Evolutionary conservation across 805 yeast species (phyloP).

Genomic region (Suhomyces sp.): DNA sequence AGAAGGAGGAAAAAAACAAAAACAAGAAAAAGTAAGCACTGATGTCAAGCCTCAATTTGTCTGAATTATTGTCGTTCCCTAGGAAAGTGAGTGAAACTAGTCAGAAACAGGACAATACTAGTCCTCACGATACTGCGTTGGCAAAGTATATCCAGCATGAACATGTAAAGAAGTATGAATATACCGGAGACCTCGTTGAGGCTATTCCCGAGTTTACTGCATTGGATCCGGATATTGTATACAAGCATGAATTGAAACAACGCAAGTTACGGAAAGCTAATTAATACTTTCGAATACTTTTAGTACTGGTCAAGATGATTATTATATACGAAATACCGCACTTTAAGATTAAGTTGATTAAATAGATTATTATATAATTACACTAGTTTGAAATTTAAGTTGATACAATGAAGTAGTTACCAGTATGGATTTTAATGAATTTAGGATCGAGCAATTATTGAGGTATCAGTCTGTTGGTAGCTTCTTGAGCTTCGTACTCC

Average conservation of each 20-base stretch:
- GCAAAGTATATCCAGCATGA: neutral
- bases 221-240: slow-evolving; percentile 25
- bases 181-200: neutral
- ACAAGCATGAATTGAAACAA: slow-evolving; percentile 11
- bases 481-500: slow-evolving; percentile 63
- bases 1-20: slow-evolving; percentile 52
- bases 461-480: slow-evolving; percentile 48
- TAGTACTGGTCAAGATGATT: neutral
- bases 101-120: neutral
- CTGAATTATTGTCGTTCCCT: slow-evolving; percentile 1
- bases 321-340: neutral
- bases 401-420: neutral
- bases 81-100: neutral
- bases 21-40: slow-evolving; percentile 11
- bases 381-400: neutral
- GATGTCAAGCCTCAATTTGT: neutral
- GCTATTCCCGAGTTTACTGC: slow-evolving; percentile 24
- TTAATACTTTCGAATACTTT: neutral
- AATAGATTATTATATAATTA: neutral
- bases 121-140: neutral
- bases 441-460: slow-evolving; percentile 13
- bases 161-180: neutral
- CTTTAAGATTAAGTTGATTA: neutral
- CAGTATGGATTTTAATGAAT: neutral
- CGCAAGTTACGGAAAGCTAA: slow-evolving; percentile 9